Base-by-base conservation (phyloP, 2,329 filamentous ascomycete genomes). In the Rhinocladiella mackenziei region DNA sequence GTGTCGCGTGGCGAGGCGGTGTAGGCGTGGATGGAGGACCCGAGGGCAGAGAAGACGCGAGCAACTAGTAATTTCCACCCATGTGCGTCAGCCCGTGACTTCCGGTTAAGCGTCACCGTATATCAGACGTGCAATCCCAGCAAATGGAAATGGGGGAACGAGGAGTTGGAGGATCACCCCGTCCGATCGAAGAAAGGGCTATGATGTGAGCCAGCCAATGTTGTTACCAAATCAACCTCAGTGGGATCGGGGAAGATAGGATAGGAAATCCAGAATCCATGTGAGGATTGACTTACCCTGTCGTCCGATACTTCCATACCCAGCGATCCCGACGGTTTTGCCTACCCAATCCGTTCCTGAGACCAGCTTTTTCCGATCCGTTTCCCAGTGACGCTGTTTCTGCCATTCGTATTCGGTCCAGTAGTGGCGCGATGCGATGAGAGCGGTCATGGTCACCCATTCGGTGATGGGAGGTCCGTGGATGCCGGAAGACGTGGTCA, bases 1-100 rank as follows among this genome's bases (percentile, higher is more conserved):
- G 84, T 87, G 6, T 69, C 62, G n/a, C 83, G 80, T 1, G 83
- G 76, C 18, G 77, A 78, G 0, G 84, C 80, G 0, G 85, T 91
- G 67, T 84, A 89, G 1, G 85, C 86, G 59, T 88, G 72, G 0
- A 91, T 77, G 19, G 79, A 72, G 75, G 86, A 82, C 13, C 85
- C 86, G 56, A 87, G 63, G 2, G 82, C 81, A 10, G 71, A 71
- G 8, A 76, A 76, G 2, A 86, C 72, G 18, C 70, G 69, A 23
- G 70, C 77, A 29, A 76, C 74, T 75, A 51, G 45, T 26, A 20
- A 33, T n/a, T n/a, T n/a, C n/a, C 3, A 30, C 3, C 15, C 3
- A 39, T 13, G 3, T 17, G 18, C 10, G 20, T 25, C 6, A 35
- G 29, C 22, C 17, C 7, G 4, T 11, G 26, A 26, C 8, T 14